Evolutionary conservation across 1,284 basidiomycete genomes (phyloP), one percentile per base, ranked within the genome.

Genomic region (Puccinia novopanici): DNA sequence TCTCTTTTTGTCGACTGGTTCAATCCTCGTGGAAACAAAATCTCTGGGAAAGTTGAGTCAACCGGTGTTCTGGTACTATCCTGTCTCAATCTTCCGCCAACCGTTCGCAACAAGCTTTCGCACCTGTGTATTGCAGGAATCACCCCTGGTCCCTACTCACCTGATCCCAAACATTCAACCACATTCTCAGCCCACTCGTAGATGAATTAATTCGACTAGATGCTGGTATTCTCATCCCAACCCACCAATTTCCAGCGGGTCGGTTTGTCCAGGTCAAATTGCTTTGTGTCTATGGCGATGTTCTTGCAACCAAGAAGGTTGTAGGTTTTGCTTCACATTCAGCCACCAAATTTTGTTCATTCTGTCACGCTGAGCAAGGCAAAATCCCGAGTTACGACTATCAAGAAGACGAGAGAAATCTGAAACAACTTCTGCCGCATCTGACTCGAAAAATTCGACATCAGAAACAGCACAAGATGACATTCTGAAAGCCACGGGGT

Each of bases 1-100:
- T 63, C 57, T 30, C n/a, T 76, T 5, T 67, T 76, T 61, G 40
- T 76, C 22, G 74, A 76, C 40, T 76, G 74, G 74, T 76, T 76
- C 59, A 76, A 76, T 50, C 74, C 74, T 24, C 59, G 59, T 24
- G 73, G 73, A 40, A 75, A 75, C 73, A 75, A 75, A 54, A 55
- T 55, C 13, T 55, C 24, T n/a, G 75, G 75, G n/a, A 78, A 70
- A 24, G 55, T 24, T 1, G 34, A 78, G 45, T 78, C 61, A 40
- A n/a, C 50, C 15, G 63, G 75, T 12, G n/a, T 78, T 55, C 30
- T 78, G 42, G 50, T 65, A n/a, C n/a, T 78, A 52, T 63, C 22
- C 0, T 78, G 75, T 24, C 63, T 78, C 27, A 78, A 78, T 37
- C 75, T 68, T 57, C 75, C 75, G 12, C 61, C 48, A 9, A 37